These are phyloP conservation scores for Pleurotus salmoneostramineus DNA, from an alignment of 768 basidiomycete genomes.

Conservation along the genomic window DNA sequence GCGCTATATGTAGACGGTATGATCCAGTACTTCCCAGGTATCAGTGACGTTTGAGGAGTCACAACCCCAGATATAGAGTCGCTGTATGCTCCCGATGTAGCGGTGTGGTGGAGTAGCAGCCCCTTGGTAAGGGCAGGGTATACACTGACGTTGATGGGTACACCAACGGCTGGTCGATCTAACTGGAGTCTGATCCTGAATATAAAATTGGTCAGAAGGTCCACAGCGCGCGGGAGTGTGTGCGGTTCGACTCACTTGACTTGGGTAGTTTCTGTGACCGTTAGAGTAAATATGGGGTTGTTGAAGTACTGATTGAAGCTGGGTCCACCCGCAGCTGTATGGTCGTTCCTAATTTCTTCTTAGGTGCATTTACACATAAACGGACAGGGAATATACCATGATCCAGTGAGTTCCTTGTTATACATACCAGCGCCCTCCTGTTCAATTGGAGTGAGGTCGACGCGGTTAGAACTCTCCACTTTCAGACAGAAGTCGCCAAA, in stretches of 20 bases:
- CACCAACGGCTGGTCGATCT: slow-evolving; percentile 33
- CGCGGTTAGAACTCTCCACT: slow-evolving; percentile 55
- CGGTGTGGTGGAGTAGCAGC: slow-evolving; percentile 35
- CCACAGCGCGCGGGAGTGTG: background rate
- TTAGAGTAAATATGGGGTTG: slow-evolving; percentile 70
- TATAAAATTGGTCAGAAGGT: background rate
- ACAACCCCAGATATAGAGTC: slow-evolving; percentile 72
- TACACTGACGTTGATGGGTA: slow-evolving; percentile 59
- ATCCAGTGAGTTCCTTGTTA: slow-evolving; percentile 57
- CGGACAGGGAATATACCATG: slow-evolving; percentile 51
- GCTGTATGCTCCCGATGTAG: slow-evolving; percentile 78
- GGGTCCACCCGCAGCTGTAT: slow-evolving; percentile 67
- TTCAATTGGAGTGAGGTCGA: slow-evolving; percentile 64
- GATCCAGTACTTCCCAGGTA: slow-evolving; percentile 63
- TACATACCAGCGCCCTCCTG: slow-evolving; percentile 95
- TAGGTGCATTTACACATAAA: background rate
- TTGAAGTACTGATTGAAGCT: slow-evolving; percentile 56
- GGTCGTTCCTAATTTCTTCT: slow-evolving; percentile 33
- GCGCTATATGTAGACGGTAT: slow-evolving; percentile 74
- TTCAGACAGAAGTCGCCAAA: slow-evolving; percentile 62
- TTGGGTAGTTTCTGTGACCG: slow-evolving; percentile 45
- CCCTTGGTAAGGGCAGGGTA: slow-evolving; percentile 34
- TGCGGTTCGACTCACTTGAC: slow-evolving; percentile 43
- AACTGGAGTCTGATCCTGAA: slow-evolving; percentile 70
- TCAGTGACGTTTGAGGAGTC: slow-evolving; percentile 47